Evolutionary conservation across 2,329 filamentous ascomycete species (phyloP).

Genomic region (Venturia effusa): DNA sequence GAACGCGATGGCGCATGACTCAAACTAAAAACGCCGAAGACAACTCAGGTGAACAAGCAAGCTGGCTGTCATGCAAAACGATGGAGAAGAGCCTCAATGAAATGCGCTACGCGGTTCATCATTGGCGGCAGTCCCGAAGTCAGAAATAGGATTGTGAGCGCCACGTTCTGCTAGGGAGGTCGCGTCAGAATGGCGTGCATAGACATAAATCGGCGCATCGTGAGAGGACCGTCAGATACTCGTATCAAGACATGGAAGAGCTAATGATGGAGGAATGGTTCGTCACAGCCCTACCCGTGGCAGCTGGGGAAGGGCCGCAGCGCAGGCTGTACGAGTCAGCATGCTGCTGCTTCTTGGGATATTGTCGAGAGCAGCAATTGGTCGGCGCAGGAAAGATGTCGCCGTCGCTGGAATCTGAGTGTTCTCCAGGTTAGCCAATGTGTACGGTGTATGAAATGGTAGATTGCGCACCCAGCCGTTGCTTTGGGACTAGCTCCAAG

Average conservation of each 20-base stretch:
- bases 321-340: neutral
- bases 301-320: neutral
- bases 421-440: neutral
- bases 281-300: neutral
- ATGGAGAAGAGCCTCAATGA: neutral
- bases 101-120: neutral
- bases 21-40: neutral
- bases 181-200: neutral
- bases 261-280: neutral
- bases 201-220: neutral
- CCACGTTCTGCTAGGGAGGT: neutral
- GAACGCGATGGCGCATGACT: neutral
- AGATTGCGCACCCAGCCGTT: neutral
- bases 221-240: neutral
- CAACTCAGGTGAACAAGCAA: conserved; percentile 1
- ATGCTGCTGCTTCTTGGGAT: neutral
- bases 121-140: neutral
- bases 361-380: neutral
- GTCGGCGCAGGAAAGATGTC: neutral
- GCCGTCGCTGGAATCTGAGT: neutral
- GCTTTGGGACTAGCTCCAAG: neutral
- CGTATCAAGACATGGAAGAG: neutral
- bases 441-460: neutral
- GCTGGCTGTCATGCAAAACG: neutral
- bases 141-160: neutral